Evolutionary conservation across 139 green algal species (phyloP), one percentile per base, ranked within the genome.

Genomic region (Closterium sp.): DNA sequence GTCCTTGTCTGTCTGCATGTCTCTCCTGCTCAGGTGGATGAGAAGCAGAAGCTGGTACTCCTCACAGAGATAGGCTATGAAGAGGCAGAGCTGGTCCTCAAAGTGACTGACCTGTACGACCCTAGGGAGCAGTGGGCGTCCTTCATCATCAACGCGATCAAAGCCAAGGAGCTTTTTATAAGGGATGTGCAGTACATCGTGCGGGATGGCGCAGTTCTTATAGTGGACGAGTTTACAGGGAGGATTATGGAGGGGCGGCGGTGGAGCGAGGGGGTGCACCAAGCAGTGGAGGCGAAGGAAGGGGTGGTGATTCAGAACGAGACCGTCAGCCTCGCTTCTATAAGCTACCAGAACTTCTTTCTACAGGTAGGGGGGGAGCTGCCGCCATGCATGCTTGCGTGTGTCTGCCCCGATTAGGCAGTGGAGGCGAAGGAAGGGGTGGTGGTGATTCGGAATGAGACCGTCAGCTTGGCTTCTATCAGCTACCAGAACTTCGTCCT

Each of bases 261-360:
- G 84, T 99, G 97, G 97, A 94, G 90, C 85, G 97, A 99, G 76
- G 97, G 97, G 4, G 95, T 99, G 88, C 97, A 99, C 95, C 97
- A 98, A 91, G 98, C 98, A 2, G 95, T 99, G 16, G 98, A 99
- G 95, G 98, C 98, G 32, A 99, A 99, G 96, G 98, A 99, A 95
- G 95, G 95, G 0, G 91, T 99, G 43, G 84, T 95, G 30, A 98
- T 99, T 34, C 96, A 99, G 94, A 97, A 98, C 86, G 98, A 99
- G 95, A 98, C 95, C 31, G 94, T 99, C 69, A 99, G 97, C 16
- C 94, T 99, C 25, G 98, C 98, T 0, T 97, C 94, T 64, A 98
- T 99, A 34, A 98, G 96, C 1, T 99, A 99, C 95, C 98, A 99
- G 95, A 97, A 97, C 93, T 95, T 98, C 81, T 98, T 98, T 93